Conservation (phyloP, 164 flowering plant species). For the Vitis cinerea region DNA sequence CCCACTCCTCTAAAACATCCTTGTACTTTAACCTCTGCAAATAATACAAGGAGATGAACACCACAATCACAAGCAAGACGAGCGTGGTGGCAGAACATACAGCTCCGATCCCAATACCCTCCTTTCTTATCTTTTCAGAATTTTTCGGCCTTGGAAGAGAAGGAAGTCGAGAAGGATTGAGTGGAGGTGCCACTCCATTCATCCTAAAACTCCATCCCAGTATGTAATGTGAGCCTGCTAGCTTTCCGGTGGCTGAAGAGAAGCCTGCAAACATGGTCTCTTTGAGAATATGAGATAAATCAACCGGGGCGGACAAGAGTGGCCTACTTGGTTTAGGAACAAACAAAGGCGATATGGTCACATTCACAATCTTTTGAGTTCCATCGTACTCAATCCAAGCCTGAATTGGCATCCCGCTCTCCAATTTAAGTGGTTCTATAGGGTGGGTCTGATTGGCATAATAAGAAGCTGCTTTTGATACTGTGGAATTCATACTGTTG, state of each 20-base stretch:
- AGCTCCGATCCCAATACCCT: too few relatives aligned
- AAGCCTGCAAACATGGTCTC: conserved; percentile 33
- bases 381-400: conserved; percentile 30
- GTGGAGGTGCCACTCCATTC: too few relatives aligned
- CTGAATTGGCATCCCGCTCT: conserved; percentile 3
- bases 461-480: conserved; percentile 2
- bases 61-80: too few relatives aligned
- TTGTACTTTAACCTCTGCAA: too few relatives aligned
- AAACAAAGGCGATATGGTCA: conserved; percentile 13
- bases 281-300: conserved; percentile 14
- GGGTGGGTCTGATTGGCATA: neutral
- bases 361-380: conserved; percentile 6
- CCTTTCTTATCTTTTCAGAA: too few relatives aligned
- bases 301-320: conserved; percentile 14
- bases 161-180: too few relatives aligned
- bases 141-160: too few relatives aligned
- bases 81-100: too few relatives aligned
- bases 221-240: too few relatives aligned
- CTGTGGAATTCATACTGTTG: conserved; percentile 1
- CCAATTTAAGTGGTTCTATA: neutral
- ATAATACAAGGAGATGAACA: too few relatives aligned
- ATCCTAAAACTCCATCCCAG: too few relatives aligned
- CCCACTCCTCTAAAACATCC: too few relatives aligned
- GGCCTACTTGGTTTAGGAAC: conserved; percentile 13
- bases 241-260: conserved; percentile 24